phyloP scores from a whole-genome alignment of 2,329 filamentous ascomycete species.

The Verticillium nonalfalfae region DNA sequence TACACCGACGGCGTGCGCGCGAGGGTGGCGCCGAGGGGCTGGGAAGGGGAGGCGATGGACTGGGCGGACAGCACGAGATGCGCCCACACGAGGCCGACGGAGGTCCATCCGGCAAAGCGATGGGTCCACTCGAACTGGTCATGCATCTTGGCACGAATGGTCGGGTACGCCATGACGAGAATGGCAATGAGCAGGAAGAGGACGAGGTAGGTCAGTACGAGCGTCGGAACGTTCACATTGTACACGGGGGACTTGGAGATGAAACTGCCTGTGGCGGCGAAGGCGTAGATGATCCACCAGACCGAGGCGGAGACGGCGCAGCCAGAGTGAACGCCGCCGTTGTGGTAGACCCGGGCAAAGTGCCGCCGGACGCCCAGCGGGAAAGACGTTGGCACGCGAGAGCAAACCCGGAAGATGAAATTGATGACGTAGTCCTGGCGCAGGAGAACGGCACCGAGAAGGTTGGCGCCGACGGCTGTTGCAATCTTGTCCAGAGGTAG shows the following conservation, averaged over 20 bases:
- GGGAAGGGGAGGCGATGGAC: conserved; percentile 30
- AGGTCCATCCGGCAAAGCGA: conserved; percentile 65
- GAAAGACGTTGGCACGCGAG: conserved; percentile 31
- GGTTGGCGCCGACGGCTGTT: conserved; percentile 39
- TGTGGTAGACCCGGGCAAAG: conserved; percentile 44
- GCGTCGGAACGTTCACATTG: conserved; percentile 22
- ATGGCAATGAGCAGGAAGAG: conserved; percentile 52
- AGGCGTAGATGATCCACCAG: conserved; percentile 39
- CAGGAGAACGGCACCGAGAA: conserved; percentile 41
- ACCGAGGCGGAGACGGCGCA: conserved; percentile 41
- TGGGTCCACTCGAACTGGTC: conserved; percentile 66
- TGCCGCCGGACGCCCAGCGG: conserved; percentile 41
- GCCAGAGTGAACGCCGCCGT: conserved; percentile 45
- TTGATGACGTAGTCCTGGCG: conserved; percentile 50
- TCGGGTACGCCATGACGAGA: conserved; percentile 56
- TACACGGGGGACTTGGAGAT: conserved; percentile 22
- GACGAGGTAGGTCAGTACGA: conserved; percentile 51
- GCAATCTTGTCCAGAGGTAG: conserved; percentile 28
- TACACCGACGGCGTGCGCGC: conserved; percentile 48
- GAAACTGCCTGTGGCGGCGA: conserved; percentile 19
- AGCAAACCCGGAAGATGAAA: conserved; percentile 40
- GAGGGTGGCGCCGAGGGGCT: conserved; percentile 27
- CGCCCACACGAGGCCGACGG: conserved; percentile 58
- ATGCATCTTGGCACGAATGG: conserved; percentile 56
- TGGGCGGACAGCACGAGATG: conserved; percentile 49